phyloP scores from a whole-genome alignment of 78 protist species.

The Paulinella micropora region DNA sequence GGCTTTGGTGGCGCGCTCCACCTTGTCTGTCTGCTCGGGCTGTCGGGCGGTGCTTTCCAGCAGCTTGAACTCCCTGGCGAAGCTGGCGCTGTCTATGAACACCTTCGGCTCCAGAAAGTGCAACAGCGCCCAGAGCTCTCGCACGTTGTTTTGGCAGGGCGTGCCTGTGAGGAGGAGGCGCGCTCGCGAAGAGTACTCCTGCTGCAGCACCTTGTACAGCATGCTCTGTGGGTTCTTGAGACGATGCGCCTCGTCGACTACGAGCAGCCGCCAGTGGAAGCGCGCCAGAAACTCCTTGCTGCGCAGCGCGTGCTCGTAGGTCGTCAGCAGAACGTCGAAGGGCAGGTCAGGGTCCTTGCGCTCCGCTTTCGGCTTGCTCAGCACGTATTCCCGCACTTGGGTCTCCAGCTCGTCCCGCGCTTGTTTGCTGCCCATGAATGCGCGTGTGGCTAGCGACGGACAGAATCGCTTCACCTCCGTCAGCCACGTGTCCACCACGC shows the following conservation, averaged over 20 bases:
- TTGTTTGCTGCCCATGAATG: slow-evolving; percentile 17
- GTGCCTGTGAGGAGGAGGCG: slow-evolving; percentile 79
- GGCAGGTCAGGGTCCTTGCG: neutral
- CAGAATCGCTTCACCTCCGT: slow-evolving; percentile 65
- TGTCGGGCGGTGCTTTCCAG: neutral
- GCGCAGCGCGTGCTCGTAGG: slow-evolving; percentile 11
- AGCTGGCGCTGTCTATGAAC: too few species aligned
- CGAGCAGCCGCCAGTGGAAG: neutral
- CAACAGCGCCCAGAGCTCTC: slow-evolving; percentile 86
- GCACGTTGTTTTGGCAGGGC: slow-evolving; percentile 83
- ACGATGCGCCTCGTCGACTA: slow-evolving; percentile 34
- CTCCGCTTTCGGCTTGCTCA: neutral
- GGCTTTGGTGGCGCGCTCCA: neutral
- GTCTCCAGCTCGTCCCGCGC: too few species aligned
- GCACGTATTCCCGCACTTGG: too few species aligned
- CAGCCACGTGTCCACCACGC: neutral
- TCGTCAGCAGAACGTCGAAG: slow-evolving; percentile 37
- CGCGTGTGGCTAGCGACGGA: slow-evolving; percentile 49
- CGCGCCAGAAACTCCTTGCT: neutral
- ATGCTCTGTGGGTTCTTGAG: neutral
- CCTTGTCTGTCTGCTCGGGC: neutral
- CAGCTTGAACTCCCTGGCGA: too few species aligned
- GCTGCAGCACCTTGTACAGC: neutral
- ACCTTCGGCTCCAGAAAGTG: slow-evolving; percentile 76
- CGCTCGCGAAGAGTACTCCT: neutral